Evolutionary conservation across 257 asterid genomes (phyloP).

Genomic region (Catharanthus roseus): DNA sequence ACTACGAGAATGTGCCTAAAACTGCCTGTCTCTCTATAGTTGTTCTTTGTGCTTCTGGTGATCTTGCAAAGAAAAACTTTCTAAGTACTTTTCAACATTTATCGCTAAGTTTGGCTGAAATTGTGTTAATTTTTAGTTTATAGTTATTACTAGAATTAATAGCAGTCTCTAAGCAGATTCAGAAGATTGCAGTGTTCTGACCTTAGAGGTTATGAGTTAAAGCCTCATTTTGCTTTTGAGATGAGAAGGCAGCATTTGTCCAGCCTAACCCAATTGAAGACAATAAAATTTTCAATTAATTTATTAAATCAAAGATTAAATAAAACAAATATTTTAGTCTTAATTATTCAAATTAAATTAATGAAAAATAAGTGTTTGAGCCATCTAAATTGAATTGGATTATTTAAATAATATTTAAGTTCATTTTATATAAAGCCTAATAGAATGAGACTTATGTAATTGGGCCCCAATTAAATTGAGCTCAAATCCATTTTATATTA

Average conservation of each 20-base stretch:
- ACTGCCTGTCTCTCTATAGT: conserved; percentile 72
- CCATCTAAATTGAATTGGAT: too few relatives aligned
- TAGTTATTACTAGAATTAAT: not conserved
- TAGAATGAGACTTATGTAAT: too few relatives aligned
- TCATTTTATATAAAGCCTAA: too few relatives aligned
- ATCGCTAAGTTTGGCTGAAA: conserved; percentile 56
- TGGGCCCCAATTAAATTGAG: too few relatives aligned
- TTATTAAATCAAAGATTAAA: too few relatives aligned
- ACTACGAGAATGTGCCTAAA: conserved; percentile 48
- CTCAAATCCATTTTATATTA: too few relatives aligned
- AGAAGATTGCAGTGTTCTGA: not conserved
- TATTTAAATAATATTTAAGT: too few relatives aligned
- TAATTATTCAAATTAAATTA: too few relatives aligned
- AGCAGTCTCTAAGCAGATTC: not conserved
- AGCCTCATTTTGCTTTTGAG: not conserved
- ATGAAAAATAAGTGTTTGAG: too few relatives aligned
- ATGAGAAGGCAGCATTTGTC: not conserved
- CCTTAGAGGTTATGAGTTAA: too few relatives aligned
- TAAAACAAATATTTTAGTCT: too few relatives aligned
- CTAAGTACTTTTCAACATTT: conserved; percentile 93
- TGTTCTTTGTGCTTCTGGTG: conserved; percentile 99
- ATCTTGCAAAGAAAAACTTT: conserved; percentile 99
- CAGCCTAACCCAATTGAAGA: not conserved
- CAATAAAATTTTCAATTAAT: too few relatives aligned
- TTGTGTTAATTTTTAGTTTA: not conserved